Conservation (phyloP, 768 basidiomycete genomes). For the Naganishia randhawae region DNA sequence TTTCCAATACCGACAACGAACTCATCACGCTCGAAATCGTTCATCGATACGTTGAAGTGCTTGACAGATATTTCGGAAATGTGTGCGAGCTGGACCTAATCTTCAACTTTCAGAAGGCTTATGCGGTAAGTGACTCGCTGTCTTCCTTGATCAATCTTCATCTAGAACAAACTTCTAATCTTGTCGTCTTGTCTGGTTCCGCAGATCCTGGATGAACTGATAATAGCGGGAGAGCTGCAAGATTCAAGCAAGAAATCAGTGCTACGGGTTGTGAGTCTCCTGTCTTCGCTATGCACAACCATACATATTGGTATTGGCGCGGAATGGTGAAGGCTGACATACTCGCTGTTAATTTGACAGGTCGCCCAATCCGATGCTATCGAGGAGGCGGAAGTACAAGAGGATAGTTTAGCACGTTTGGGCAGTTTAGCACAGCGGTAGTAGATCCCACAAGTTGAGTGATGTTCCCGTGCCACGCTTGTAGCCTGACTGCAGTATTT, state of each 20-base stretch:
- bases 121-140: slow-evolving; percentile 57
- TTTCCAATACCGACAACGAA: slow-evolving; percentile 81
- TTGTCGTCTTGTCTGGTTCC: neutral
- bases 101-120: slow-evolving; percentile 97
- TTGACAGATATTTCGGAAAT: slow-evolving; percentile 81
- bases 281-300: neutral
- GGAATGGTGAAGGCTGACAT: neutral
- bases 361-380: slow-evolving; percentile 53
- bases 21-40: slow-evolving; percentile 86
- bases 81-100: slow-evolving; percentile 88
- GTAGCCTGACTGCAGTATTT: neutral
- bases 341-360: slow-evolving; percentile 32
- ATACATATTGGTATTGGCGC: neutral
- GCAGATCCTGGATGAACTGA: slow-evolving; percentile 78
- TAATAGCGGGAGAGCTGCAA: slow-evolving; percentile 89
- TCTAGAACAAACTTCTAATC: neutral
- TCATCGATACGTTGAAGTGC: slow-evolving; percentile 88
- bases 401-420: slow-evolving; percentile 52
- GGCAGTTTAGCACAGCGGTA: slow-evolving; percentile 41
- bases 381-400: slow-evolving; percentile 53
- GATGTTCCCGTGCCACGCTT: neutral
- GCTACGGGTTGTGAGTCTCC: slow-evolving; percentile 51
- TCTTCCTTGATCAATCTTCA: neutral
- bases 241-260: slow-evolving; percentile 77
- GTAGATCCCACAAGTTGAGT: neutral